A percentile compares a stretch with the other conserved stretches of the same genome.
Conservation (phyloP, 768 basidiomycete species). For the Lactarius evosmus region DNA sequence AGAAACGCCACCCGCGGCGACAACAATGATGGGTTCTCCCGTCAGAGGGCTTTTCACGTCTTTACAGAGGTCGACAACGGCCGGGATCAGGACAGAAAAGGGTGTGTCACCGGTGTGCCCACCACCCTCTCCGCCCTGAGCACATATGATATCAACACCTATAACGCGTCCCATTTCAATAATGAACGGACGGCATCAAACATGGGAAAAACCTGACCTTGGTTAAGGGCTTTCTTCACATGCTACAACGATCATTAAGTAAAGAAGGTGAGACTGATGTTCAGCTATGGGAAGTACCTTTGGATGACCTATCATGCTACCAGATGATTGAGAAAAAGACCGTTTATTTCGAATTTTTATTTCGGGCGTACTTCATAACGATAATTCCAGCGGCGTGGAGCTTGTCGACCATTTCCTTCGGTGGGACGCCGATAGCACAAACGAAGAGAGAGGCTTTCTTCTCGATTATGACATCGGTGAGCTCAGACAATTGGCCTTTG, state of each 20-base stretch:
- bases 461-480: conserved; percentile 76
- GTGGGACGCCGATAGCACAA: conserved; percentile 81
- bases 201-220: conserved; percentile 40
- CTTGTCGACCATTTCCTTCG: conserved; percentile 76
- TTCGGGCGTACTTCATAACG: conserved; percentile 73
- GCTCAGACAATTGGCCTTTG: conserved; percentile 67
- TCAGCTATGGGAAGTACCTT: conserved; percentile 46
- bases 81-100: conserved; percentile 79
- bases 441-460: conserved; percentile 76
- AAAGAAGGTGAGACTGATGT: conserved; percentile 13
- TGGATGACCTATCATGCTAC: conserved; percentile 80
- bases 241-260: conserved; percentile 43
- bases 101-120: conserved; percentile 85
- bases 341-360: not conserved
- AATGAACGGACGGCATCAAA: not conserved
- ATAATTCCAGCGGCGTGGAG: conserved; percentile 74
- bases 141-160: conserved; percentile 91
- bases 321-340: conserved; percentile 1
- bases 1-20: conserved; percentile 82
- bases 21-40: conserved; percentile 68
- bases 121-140: conserved; percentile 84
- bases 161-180: not conserved
- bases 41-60: conserved; percentile 69
- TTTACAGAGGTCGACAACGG: conserved; percentile 76
- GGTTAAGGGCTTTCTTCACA: conserved; percentile 69